Percentiles rank a stretch among this genome's conserved stretches.
Evolutionary conservation across 768 basidiomycete species (phyloP).

Genomic region (Mrakia blollopis): DNA sequence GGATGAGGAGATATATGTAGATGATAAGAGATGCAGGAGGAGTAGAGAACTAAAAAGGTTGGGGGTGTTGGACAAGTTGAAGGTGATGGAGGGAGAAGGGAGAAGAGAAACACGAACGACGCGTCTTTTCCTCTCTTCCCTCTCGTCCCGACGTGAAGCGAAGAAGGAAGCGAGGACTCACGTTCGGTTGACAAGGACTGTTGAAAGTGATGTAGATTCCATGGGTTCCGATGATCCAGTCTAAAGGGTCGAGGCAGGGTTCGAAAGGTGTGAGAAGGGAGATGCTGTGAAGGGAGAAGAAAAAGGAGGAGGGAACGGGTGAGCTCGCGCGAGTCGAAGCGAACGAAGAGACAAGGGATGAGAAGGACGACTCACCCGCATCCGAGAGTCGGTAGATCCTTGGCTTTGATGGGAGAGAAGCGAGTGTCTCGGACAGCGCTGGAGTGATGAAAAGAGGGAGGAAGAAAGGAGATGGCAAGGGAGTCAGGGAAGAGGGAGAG

Average conservation of each 20-base stretch:
- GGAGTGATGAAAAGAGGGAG: background rate
- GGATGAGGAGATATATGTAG: slow-evolving; percentile 61
- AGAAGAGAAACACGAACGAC: background rate
- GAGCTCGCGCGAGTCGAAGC: slow-evolving; percentile 5
- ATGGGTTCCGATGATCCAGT: slow-evolving; percentile 88
- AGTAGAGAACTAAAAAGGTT: background rate
- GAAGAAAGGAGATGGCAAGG: background rate
- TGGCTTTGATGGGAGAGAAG: slow-evolving; percentile 68
- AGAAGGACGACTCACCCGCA: slow-evolving; percentile 62
- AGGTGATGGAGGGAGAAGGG: background rate
- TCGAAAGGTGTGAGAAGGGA: slow-evolving; percentile 93
- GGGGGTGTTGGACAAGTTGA: too few relatives aligned
- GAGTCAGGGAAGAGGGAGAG: background rate
- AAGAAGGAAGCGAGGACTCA: slow-evolving; percentile 13
- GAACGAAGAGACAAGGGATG: background rate
- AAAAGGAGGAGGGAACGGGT: background rate
- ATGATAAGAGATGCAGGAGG: background rate
- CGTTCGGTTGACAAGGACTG: background rate
- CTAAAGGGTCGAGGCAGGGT: slow-evolving; percentile 72
- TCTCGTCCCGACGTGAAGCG: background rate
- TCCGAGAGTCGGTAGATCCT: slow-evolving; percentile 72
- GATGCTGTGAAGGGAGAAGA: slow-evolving; percentile 52
- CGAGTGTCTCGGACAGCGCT: slow-evolving; percentile 81
- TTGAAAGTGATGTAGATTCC: slow-evolving; percentile 81
- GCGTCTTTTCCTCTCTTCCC: too few relatives aligned